phyloP scores from a whole-genome alignment of 352 stramenopile species.

The Blastocystis sp. region DNA sequence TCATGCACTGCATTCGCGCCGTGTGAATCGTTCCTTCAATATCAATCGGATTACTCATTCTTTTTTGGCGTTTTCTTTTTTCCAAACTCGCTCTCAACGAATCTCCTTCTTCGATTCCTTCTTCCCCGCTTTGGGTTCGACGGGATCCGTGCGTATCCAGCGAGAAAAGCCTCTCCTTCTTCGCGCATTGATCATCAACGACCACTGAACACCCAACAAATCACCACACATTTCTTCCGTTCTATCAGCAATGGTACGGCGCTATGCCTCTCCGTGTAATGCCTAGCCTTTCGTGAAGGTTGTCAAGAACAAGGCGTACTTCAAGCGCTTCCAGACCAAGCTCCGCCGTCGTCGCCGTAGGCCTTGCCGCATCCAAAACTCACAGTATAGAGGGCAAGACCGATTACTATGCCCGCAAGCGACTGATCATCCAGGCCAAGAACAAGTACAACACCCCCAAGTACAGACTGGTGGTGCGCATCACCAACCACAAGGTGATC shows the following conservation, averaged over 20 bases:
- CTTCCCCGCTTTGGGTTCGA: background rate
- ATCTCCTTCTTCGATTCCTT: background rate
- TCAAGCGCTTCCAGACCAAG: constrained; percentile 86
- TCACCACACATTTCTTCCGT: too few relatives aligned
- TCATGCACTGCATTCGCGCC: constrained; percentile 4
- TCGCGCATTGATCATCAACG: constrained; percentile 18
- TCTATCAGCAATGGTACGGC: too few relatives aligned
- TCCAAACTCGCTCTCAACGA: background rate
- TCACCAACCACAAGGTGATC: too few relatives aligned
- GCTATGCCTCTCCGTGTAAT: too few relatives aligned
- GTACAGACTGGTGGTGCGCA: too few relatives aligned
- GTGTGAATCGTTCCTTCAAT: background rate
- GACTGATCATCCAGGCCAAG: too few relatives aligned
- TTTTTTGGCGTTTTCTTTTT: background rate
- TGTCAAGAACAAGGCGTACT: constrained; percentile 98
- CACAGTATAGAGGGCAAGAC: too few relatives aligned
- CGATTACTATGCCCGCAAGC: too few relatives aligned
- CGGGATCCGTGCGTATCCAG: background rate
- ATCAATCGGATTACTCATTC: background rate
- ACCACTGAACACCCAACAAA: too few relatives aligned
- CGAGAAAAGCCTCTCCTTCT: background rate
- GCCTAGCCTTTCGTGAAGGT: constrained; percentile 71
- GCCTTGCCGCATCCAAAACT: too few relatives aligned
- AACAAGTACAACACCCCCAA: too few relatives aligned
- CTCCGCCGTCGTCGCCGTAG: too few relatives aligned